Percentiles rank a stretch among this genome's conserved stretches.
Evolutionary conservation across 176 grass and related monocot species (phyloP).

Genomic region (Carex littledalei): DNA sequence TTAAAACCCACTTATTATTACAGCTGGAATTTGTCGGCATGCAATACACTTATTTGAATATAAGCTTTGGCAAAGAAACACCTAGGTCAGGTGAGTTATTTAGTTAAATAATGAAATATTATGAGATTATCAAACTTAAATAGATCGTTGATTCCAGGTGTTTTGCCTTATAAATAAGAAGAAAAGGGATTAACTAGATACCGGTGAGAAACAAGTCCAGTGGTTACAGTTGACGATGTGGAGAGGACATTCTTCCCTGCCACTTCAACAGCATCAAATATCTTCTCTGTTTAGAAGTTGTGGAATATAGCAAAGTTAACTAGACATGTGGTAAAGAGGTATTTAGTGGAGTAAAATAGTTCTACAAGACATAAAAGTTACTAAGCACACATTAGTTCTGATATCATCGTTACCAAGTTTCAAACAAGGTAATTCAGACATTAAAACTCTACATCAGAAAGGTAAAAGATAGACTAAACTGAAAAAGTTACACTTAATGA

Average conservation of each 20-base stretch:
- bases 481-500: background rate
- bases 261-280: constrained; percentile 73
- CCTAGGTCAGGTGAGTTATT: background rate
- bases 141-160: background rate
- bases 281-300: constrained; percentile 42
- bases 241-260: constrained; percentile 78
- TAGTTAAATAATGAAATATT: background rate
- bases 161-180: constrained; percentile 8
- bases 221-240: constrained; percentile 78
- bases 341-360: constrained; percentile 2
- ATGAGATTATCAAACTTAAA: background rate
- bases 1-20: background rate
- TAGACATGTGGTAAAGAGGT: background rate
- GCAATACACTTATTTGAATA: background rate
- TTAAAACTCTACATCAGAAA: background rate
- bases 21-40: background rate
- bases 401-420: background rate
- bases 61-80: background rate
- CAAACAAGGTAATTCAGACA: background rate
- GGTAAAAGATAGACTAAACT: background rate
- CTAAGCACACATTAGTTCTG: background rate
- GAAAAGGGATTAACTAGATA: constrained; percentile 18
- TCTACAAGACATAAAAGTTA: background rate
- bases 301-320: background rate
- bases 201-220: constrained; percentile 67